Conservation (phyloP, 75 land plant species). For the Cupressus sempervirens region DNA sequence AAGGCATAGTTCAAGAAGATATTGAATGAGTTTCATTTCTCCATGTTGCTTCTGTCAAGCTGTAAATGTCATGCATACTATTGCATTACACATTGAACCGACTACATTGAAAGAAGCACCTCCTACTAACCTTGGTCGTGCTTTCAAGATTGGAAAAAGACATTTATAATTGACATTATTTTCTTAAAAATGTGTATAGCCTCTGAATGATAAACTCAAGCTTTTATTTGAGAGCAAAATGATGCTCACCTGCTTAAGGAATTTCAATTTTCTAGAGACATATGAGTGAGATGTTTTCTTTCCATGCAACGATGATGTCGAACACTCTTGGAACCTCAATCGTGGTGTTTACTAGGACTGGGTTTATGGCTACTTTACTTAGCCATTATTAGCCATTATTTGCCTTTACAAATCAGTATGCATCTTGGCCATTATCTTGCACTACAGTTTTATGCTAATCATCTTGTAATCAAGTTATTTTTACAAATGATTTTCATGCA, state of each 20-base stretch:
- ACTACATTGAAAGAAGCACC: conserved; percentile 38
- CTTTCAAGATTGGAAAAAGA: conserved; percentile 42
- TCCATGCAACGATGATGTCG: too few relatives aligned
- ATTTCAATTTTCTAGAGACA: too few relatives aligned
- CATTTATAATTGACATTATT: background rate
- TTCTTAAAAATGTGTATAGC: conserved; percentile 1
- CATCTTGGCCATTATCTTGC: background rate
- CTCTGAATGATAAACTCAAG: background rate
- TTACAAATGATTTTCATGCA: background rate
- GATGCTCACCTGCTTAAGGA: too few relatives aligned
- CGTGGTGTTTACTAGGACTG: too few relatives aligned
- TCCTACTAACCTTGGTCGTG: conserved; percentile 38
- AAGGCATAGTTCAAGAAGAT: background rate
- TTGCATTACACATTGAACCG: conserved; percentile 87
- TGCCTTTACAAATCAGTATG: conserved; percentile 96
- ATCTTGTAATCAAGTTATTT: background rate
- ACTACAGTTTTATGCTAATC: background rate
- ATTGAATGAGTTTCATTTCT: background rate
- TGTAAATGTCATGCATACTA: conserved; percentile 53
- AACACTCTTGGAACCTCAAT: too few relatives aligned
- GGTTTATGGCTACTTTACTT: too few relatives aligned
- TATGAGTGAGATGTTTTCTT: too few relatives aligned
- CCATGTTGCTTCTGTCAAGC: background rate
- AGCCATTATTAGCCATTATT: conserved; percentile 96
- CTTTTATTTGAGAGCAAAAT: background rate